Base-by-base conservation (phyloP, 495 filamentous ascomycete species). In the Haplographium delicatum region DNA sequence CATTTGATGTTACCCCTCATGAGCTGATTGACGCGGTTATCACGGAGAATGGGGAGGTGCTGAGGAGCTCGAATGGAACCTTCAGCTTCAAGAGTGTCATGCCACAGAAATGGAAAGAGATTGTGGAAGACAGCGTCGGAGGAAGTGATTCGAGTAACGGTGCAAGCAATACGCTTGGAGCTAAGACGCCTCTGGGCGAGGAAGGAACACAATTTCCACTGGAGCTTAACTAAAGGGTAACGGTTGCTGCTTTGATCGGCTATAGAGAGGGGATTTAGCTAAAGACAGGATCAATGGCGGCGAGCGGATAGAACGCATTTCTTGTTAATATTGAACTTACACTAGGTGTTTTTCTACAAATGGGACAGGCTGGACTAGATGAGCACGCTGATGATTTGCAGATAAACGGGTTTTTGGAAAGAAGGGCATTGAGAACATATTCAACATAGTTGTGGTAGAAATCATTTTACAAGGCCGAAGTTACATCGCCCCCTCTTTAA, bases 1-100 rank as follows among this genome's bases (percentile, higher is more conserved):
- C 89, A 16, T 98, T 98, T 60, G 93, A 98, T 64, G 85, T 98
- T 23, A 97, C 93, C 2, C 91, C 93, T 0, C 72, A 83, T 25
- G 74, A 75, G 37, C 71, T 96, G 23, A 95, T 98, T 52, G 94
- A 97, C 70, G 91, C 85, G 5, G 86, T 98, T 56, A 85, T 96
- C 44, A 97, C 93, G 0, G 93, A 98, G 69, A 79, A 85, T 49
- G 91, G 93, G 3, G 86, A 94, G 13, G 81, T 89, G 8, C 84
- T 90, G 60, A 93, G 88, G 68, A 78, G 73, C 22, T 54, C 63
- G n/a, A 74, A 85, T 46, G 90, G 85, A n/a, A 66, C 61, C 20
- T 97, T 96, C 71, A 69, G 89, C 59, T 81, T 96, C 55, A 68
- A 66, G 49, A 28, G 54, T 16, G 53, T 80, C 50, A 66, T 78